Evolutionary conservation across 2,329 filamentous ascomycete species (phyloP).

Genomic region (Gaeumannomyces tritici): DNA sequence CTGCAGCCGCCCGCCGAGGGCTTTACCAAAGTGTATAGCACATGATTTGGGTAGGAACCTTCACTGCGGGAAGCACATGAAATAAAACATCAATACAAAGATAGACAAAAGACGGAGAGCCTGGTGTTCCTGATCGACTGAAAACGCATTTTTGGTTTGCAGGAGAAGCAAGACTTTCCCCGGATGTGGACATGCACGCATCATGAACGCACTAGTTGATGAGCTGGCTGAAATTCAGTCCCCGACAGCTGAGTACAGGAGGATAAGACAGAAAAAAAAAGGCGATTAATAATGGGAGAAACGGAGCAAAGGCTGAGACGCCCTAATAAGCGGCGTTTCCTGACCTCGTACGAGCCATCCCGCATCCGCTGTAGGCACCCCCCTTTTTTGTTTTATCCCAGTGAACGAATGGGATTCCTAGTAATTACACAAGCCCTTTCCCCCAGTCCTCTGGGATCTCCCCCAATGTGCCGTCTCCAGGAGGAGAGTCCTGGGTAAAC

Average conservation of each 20-base stretch:
- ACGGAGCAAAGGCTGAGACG: not conserved
- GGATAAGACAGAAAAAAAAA: not conserved
- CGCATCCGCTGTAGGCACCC: too few species aligned
- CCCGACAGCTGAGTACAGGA: too few species aligned
- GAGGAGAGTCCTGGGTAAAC: not conserved
- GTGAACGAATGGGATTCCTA: not conserved
- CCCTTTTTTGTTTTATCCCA: not conserved
- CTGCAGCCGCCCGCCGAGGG: constrained; percentile 73
- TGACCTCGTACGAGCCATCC: not conserved
- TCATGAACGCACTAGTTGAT: not conserved
- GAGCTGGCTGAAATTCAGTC: too few species aligned
- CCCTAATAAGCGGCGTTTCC: not conserved
- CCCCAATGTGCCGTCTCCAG: not conserved
- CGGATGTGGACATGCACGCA: too few species aligned
- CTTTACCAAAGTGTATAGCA: constrained; percentile 63
- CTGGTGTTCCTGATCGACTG: too few species aligned
- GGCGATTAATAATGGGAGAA: not conserved
- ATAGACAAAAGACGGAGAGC: too few species aligned
- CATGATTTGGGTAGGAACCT: too few species aligned
- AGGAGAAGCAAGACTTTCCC: too few species aligned
- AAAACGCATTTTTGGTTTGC: too few species aligned
- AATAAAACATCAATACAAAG: too few species aligned
- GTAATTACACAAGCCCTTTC: not conserved
- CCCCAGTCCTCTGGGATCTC: not conserved
- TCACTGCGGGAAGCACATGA: too few species aligned